phyloP scores from a whole-genome alignment of 805 yeast genomes.

The Candida manassasensis region DNA sequence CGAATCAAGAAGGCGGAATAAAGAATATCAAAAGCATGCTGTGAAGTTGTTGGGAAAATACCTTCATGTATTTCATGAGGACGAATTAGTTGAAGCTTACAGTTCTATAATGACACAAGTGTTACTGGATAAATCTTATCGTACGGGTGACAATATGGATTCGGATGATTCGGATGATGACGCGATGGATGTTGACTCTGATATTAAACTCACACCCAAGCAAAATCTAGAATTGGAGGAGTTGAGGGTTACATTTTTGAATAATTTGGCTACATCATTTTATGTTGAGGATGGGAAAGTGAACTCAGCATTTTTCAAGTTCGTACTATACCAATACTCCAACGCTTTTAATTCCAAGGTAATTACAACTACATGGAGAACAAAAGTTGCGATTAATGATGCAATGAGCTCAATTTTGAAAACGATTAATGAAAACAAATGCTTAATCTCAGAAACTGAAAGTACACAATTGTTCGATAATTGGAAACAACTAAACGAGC shows the following conservation, averaged over 20 bases:
- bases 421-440: conserved; percentile 8
- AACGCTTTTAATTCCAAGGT: conserved; percentile 19
- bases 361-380: conserved; percentile 55
- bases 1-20: conserved; percentile 67
- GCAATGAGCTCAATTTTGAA: conserved; percentile 22
- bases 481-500: conserved; percentile 19
- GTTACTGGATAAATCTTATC: conserved; percentile 36
- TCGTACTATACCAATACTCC: conserved; percentile 23
- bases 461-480: conserved; percentile 15
- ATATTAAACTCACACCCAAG: conserved; percentile 29
- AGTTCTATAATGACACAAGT: conserved; percentile 28
- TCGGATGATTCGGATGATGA: conserved; percentile 25
- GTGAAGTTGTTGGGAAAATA: conserved; percentile 51
- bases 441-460: conserved; percentile 6
- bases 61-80: conserved; percentile 29
- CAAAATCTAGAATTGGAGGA: conserved; percentile 47
- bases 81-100: conserved; percentile 34
- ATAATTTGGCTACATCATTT: conserved; percentile 32
- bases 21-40: conserved; percentile 55
- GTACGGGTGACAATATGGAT: conserved; percentile 25
- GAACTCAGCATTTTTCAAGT: conserved; percentile 18
- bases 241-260: conserved; percentile 33
- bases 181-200: conserved; percentile 17
- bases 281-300: conserved; percentile 5
- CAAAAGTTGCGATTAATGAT: conserved; percentile 45